Base-by-base conservation (phyloP, 768 basidiomycete species). In the Collybia sp. region DNA sequence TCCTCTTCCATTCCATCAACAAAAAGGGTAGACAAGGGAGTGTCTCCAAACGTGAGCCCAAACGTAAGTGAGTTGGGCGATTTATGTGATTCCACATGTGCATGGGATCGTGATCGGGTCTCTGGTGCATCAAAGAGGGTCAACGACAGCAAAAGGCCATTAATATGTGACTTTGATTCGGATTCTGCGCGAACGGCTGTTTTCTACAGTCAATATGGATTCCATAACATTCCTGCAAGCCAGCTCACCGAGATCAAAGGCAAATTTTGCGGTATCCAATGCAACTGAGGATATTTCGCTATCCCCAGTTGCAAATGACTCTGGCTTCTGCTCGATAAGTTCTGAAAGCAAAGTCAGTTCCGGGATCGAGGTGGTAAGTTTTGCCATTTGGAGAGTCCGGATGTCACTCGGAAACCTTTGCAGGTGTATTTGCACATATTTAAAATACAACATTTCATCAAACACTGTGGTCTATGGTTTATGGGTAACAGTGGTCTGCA, bases 1-100 rank as follows among this genome's bases (percentile, higher is more conserved):
- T 90, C 88, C 17, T 80, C 75, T 53, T 83, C 85, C 80, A 96
- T 84, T 13, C 77, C 84, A 16, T 91, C 80, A 11, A 83, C 70
- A 48, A 82, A 88, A 15, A 99, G 76, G 31, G 77, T 78, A 6
- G 80, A 70, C 2, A 97, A 63, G 5, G 93, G 93, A 0, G 95
- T 96, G 18, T 67, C 67, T 42, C 70, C 58, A 42, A 83, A 69
- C 10, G 63, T 44, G 3, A 59, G 40, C 37, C 59, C 64, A 25
- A 61, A 57, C 31, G 61, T 63, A 12, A 59, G 56, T n/a, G 71
- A 52, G 44, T 58, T 59, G 17, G 60, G 60, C 48, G 61, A 65
- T 33, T 66, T 69, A 63, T 78, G 75, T 44, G 66, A 71, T 51
- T 73, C 73, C 43, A 61, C 66, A 32, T 73, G 72, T 3, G 79